Base-by-base conservation (phyloP, 768 basidiomycete genomes). In the Cantharellus cinnabarinus region DNA sequence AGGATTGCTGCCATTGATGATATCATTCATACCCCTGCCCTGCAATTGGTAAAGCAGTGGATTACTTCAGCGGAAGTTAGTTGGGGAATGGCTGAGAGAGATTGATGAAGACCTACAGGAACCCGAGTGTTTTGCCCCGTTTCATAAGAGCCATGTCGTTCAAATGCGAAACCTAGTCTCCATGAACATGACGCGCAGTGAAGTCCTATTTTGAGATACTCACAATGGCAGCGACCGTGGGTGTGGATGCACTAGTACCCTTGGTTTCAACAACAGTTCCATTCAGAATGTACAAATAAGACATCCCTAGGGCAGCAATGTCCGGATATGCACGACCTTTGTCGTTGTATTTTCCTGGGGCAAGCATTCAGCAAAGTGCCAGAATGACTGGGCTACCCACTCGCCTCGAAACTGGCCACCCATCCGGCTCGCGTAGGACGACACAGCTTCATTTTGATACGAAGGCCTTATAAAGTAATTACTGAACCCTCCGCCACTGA, bases 401-500 rank as follows among this genome's bases (percentile, higher is more conserved):
- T 29, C 20, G 20, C 20, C 20, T 29, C 20, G 20, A 29, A 29
- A 29, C 20, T 29, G 20, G 20, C 20, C 20, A 29, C 20, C 20
- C 20, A 29, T 29, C 20, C 20, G 20, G 20, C 20, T 29, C 20
- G 20, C 20, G 67, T 73, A 83, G 2, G 63, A 63, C 2, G 60
- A 41, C 0, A 81, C 79, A 3, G 70, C 75, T 2, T 37, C 37
- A 0, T 75, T 61, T 64, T 84, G 82, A 65, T 80, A 83, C 0
- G 42, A 3, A 3, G 82, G 82, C 34, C 76, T 76, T 29, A 63
- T 0, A 66, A 79, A 82, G 57, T 78, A 77, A 62, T 82, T 73
- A 66, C 82, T 83, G 70, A 85, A 87, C 2, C 84, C 83, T 41
- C 84, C 84, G 1, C 82, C 81, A 7, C 81, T 83, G 71, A 84